A percentile compares a stretch with the other conserved stretches of the same genome.
Evolutionary conservation across 805 yeast species (phyloP).

Genomic region (Metschnikowia henanensis): DNA sequence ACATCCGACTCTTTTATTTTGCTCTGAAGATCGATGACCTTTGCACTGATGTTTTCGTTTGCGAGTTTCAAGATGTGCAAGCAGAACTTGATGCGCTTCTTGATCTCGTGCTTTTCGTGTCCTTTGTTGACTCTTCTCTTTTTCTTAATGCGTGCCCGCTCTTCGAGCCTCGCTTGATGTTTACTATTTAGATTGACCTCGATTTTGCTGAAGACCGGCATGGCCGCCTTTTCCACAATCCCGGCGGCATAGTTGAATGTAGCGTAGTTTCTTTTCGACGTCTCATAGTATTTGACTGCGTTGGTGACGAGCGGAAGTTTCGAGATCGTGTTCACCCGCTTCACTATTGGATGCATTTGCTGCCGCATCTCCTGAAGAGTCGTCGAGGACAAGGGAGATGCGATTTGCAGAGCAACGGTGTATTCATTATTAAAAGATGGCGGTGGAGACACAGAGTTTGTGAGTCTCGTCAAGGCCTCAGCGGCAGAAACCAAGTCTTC

Average conservation of each 20-base stretch:
- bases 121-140: slow-evolving; percentile 12
- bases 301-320: slow-evolving; percentile 45
- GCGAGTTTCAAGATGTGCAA: slow-evolving; percentile 80
- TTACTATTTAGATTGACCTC: slow-evolving; percentile 45
- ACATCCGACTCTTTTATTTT: slow-evolving; percentile 45
- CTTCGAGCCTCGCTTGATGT: slow-evolving; percentile 30
- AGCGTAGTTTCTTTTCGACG: slow-evolving; percentile 45
- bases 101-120: slow-evolving; percentile 52
- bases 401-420: slow-evolving; percentile 10
- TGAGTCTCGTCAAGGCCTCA: slow-evolving; percentile 41
- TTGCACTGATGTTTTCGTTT: slow-evolving; percentile 67
- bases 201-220: slow-evolving; percentile 51
- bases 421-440: slow-evolving; percentile 10
- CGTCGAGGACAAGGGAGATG: slow-evolving; percentile 15
- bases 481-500: slow-evolving; percentile 39
- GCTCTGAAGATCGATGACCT: slow-evolving; percentile 61
- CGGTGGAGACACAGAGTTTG: slow-evolving; percentile 24
- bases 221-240: slow-evolving; percentile 55
- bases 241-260: slow-evolving; percentile 62
- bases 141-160: slow-evolving; percentile 16
- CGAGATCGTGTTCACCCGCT: slow-evolving; percentile 37
- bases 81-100: slow-evolving; percentile 74
- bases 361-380: slow-evolving; percentile 15
- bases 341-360: slow-evolving; percentile 39
- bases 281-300: slow-evolving; percentile 49